These are phyloP conservation scores for Salix koriyanagi DNA, from an alignment of 345 rosid species.

Conservation along the genomic window DNA sequence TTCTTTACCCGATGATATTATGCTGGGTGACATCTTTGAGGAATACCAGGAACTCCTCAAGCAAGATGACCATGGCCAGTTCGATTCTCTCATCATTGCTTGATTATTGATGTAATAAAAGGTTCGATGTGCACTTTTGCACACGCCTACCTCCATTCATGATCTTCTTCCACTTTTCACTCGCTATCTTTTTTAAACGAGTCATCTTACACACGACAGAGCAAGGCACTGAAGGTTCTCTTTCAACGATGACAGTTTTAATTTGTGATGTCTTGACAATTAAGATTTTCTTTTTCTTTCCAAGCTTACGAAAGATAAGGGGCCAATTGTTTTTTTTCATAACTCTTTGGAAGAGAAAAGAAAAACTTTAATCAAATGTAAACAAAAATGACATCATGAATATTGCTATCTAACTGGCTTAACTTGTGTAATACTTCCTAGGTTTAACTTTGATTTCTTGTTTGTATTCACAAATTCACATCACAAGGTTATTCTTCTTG, in stretches of 20 bases:
- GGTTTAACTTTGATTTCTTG: neutral
- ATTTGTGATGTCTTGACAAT: neutral
- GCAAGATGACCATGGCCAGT: neutral
- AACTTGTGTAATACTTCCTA: neutral
- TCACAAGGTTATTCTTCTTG: neutral
- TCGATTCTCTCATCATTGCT: conserved; percentile 4
- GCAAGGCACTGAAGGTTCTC: neutral
- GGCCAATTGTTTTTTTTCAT: too few species aligned
- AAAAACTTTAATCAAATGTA: too few species aligned
- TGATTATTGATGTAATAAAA: neutral
- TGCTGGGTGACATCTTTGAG: conserved; percentile 20
- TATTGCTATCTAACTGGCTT: too few species aligned
- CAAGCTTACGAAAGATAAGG: too few species aligned
- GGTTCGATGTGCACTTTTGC: neutral
- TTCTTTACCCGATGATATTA: neutral
- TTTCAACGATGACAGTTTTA: neutral
- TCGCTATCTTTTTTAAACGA: neutral
- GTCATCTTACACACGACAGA: neutral
- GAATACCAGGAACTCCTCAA: conserved; percentile 20
- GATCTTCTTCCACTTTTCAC: neutral
- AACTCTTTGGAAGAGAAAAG: too few species aligned
- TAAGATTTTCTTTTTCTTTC: neutral
- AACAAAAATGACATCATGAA: too few species aligned
- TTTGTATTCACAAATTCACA: neutral
- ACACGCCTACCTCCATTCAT: neutral